phyloP scores from a whole-genome alignment of 805 yeast species.

The Wickerhamomyces xylosicus region DNA sequence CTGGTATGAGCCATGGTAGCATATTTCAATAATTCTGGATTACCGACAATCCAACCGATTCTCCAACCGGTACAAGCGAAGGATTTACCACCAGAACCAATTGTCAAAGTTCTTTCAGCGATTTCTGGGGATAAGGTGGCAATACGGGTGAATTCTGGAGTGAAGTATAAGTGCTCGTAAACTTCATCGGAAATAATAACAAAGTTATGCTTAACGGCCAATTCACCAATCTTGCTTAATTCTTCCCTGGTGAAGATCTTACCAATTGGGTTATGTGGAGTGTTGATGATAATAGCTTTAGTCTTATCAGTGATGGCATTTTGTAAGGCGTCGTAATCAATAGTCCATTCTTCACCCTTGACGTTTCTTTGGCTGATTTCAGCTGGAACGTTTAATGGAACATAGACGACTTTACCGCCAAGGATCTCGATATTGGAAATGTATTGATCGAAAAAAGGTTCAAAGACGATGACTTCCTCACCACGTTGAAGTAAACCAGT shows the following conservation, averaged over 20 bases:
- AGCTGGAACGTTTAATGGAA: constrained; percentile 74
- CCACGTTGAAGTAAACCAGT: constrained; percentile 79
- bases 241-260: constrained; percentile 77
- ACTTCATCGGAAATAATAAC: constrained; percentile 89
- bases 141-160: constrained; percentile 62
- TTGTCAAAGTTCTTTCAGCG: constrained; percentile 70
- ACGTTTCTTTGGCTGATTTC: constrained; percentile 55
- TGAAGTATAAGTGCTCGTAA: constrained; percentile 80
- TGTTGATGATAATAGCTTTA: constrained; percentile 77
- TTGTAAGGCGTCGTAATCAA: constrained; percentile 72
- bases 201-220: constrained; percentile 80
- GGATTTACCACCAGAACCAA: constrained; percentile 95
- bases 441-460: constrained; percentile 96
- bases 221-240: constrained; percentile 60
- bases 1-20: constrained; percentile 88
- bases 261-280: constrained; percentile 96
- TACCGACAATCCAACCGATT: constrained; percentile 91
- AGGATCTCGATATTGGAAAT: constrained; percentile 88
- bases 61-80: constrained; percentile 99
- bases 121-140: constrained; percentile 78
- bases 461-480: constrained; percentile 93
- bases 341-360: constrained; percentile 77
- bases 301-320: constrained; percentile 63
- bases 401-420: constrained; percentile 87
- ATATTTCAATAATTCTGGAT: constrained; percentile 68